Percentiles rank a stretch among this genome's conserved stretches.
Evolutionary conservation across 371 early-diverging fungal genomes (phyloP).

Genomic region (Gilbertella persicaria): DNA sequence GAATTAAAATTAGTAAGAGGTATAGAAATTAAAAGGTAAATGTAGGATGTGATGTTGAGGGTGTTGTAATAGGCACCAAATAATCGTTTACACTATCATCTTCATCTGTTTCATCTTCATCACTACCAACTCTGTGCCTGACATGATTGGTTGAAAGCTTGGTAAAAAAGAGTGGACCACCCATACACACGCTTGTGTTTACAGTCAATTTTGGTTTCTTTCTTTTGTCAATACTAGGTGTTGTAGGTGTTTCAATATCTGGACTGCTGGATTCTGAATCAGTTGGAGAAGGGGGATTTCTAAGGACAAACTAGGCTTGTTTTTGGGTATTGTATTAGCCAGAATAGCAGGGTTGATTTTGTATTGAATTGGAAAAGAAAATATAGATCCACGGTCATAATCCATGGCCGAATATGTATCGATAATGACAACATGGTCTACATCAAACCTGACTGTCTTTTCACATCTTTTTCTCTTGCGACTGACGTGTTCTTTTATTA

Average conservation of each 20-base stretch:
- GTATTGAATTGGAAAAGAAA: constrained; percentile 22
- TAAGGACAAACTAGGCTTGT: constrained; percentile 16
- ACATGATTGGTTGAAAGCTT: constrained; percentile 31
- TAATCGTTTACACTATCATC: constrained; percentile 17
- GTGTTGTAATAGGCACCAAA: constrained; percentile 23
- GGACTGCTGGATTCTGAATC: constrained; percentile 22
- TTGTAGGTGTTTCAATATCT: constrained; percentile 5
- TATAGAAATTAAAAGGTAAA: not conserved
- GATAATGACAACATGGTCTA: constrained; percentile 17
- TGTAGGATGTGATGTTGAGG: not conserved
- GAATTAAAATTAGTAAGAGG: not conserved
- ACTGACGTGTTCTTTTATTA: not conserved
- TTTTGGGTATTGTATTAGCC: not conserved
- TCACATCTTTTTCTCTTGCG: constrained; percentile 23
- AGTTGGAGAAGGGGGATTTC: constrained; percentile 22
- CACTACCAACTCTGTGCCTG: constrained; percentile 2
- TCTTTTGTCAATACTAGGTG: constrained; percentile 2
- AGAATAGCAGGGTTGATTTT: constrained; percentile 25
- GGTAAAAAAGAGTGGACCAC: constrained; percentile 33
- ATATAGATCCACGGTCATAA: constrained; percentile 28
- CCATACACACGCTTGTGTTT: constrained; percentile 26
- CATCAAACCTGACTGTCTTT: constrained; percentile 24
- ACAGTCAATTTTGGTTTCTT: constrained; percentile 27
- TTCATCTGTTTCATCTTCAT: too few relatives aligned
- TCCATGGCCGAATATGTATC: constrained; percentile 27